Base-by-base conservation (phyloP, 2,329 filamentous ascomycete species). In the Cyclaneusma minus region DNA sequence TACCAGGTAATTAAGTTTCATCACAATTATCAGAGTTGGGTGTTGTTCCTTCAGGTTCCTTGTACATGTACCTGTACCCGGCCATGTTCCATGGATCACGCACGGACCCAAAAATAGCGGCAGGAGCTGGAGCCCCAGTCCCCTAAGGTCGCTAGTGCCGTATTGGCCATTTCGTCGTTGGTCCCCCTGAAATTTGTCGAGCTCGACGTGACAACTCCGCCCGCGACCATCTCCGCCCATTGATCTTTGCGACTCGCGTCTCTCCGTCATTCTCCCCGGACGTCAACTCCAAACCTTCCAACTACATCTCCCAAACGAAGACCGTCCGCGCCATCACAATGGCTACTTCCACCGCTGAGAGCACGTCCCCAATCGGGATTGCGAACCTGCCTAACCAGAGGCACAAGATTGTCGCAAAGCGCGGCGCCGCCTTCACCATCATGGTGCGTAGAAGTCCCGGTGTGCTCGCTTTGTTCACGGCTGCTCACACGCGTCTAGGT, bases 341-440 rank as follows among this genome's bases (percentile, higher is more conserved):
- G 69, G 64, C 68, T 55, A 53, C 62, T 43, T 48, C 62, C 40
- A 51, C 62, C 47, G 53, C 62, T 40, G 66, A 71, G 52, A 71
- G 61, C 55, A 66, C 68, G 45, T 71, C 66, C 47, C 68, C 68
- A 45, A 75, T 78, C 67, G 72, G 72, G 56, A 78, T 78, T 60
- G 71, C 72, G 59, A 77, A 78, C 55, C 58, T 76, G 49, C 71
- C 71, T 44, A 77, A 77, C 60, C 72, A 77, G 62, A 64, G 72
- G 48, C 72, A 78, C 60, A 78, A 78, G 61, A 78, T 78, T 50
- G 72, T 78, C 48, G 67, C 65, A 36, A 73, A 78, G 60, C 78
- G 91, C 60, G 89, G 89, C 61, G 91, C 89, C 49, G 81, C 85
- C 51, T 98, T 98, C 62, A 98, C 89, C 40, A 94, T 98, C 50